phyloP scores from a whole-genome alignment of 805 yeast species.

The Candida parachauliodes region DNA sequence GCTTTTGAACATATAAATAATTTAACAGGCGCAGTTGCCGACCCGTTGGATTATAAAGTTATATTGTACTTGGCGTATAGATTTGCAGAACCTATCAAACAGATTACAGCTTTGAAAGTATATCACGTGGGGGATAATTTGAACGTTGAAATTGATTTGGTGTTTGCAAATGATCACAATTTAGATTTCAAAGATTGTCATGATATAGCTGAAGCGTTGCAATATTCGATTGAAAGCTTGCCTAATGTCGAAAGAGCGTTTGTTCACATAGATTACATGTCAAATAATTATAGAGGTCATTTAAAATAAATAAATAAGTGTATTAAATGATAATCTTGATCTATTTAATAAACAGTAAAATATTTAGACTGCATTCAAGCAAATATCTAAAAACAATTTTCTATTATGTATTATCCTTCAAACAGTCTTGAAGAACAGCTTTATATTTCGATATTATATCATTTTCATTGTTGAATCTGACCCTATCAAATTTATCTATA shows the following conservation, averaged over 20 bases:
- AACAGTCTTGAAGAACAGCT: slow-evolving; percentile 15
- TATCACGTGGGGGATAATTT: slow-evolving; percentile 78
- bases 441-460: slow-evolving; percentile 31
- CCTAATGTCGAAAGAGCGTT: slow-evolving; percentile 78
- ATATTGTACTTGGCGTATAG: slow-evolving; percentile 64
- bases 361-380: too few relatives aligned
- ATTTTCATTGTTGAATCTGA: slow-evolving; percentile 23
- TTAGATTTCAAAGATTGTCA: slow-evolving; percentile 64
- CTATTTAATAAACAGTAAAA: too few relatives aligned
- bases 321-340: too few relatives aligned
- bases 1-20: slow-evolving; percentile 73
- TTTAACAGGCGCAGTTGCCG: slow-evolving; percentile 71
- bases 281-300: slow-evolving; percentile 42
- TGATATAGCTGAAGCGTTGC: slow-evolving; percentile 78
- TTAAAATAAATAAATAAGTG: slow-evolving; percentile 19
- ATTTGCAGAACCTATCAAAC: slow-evolving; percentile 63
- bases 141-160: slow-evolving; percentile 73
- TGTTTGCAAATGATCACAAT: slow-evolving; percentile 43
- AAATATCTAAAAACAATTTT: too few relatives aligned
- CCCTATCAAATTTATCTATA: slow-evolving; percentile 25
- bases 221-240: slow-evolving; percentile 73
- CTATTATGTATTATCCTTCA: neutral
- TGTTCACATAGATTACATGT: slow-evolving; percentile 71
- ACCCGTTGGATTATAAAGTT: slow-evolving; percentile 57
- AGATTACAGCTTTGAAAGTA: slow-evolving; percentile 62